Evolutionary conservation across 2,329 filamentous ascomycete species (phyloP), one percentile per base, ranked within the genome.

Genomic region (Aspergillus sp.): DNA sequence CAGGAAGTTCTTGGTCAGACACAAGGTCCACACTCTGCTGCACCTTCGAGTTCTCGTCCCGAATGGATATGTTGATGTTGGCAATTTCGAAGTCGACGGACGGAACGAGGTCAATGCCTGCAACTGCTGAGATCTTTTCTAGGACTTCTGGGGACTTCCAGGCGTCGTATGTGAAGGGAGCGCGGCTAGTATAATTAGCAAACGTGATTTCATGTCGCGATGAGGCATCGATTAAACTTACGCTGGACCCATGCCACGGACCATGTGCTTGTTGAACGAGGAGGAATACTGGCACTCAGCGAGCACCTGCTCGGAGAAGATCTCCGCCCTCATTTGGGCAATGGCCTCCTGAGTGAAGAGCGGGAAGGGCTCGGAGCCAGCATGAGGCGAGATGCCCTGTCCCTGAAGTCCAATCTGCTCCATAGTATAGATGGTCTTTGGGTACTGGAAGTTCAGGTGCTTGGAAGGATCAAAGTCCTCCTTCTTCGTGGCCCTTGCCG

Each of bases 331-430:
- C 86, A 89, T 87, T 54, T 82, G 78, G 65, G 80, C 71, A 45
- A 88, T 78, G 2, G 85, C 85, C 52, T 86, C 84, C 24, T 78
- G 66, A 6, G 81, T 83, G 69, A 88, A 89, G n/a, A 89, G 79
- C 2, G 77, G 77, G 69, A 89, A 89, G 0, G 86, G 85, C 54
- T 86, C 35, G 14, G 35, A 37, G 15, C 12, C 35, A 6, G 35
- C 35, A 14, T 37, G 35, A n/a, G 35, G 35, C 35, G 35, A 37
- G 23, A 88, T 79, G 3, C 85, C 85, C 24, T 74, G 77, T 49
- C 79, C 77, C 23, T 82, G 77, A 2, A 77, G 68, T 9, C 63
- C 62, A 4, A 64, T 40, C 21, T 88, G 85, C 65, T 82, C 77
- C 84, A 88, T 88, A n/a, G 77, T 83, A 62, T 82, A 74, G 52